phyloP scores from a whole-genome alignment of 345 rosid species.

The Brassica rapa region DNA sequence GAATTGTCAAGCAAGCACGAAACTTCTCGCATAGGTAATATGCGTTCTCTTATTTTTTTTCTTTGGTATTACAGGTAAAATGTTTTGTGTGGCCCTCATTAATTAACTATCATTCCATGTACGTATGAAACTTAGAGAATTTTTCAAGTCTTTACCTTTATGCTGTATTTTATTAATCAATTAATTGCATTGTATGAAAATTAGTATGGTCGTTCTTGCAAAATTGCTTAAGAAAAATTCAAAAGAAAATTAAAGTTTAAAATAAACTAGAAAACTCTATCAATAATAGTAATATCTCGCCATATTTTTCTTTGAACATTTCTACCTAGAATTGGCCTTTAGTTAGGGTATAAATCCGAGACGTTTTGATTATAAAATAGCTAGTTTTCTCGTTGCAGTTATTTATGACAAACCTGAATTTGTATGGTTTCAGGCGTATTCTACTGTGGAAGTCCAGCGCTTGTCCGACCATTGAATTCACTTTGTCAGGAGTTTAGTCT shows the following conservation, averaged over 20 bases:
- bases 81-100: background rate
- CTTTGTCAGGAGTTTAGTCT: conserved; percentile 81
- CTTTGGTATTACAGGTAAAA: background rate
- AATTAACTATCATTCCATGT: background rate
- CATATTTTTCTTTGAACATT: background rate
- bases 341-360: background rate
- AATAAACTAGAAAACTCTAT: background rate
- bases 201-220: background rate
- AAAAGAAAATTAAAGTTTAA: background rate
- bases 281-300: background rate
- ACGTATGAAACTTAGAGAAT: background rate
- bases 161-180: background rate
- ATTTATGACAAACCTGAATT: conserved; percentile 7
- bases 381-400: background rate
- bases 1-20: conserved; percentile 59
- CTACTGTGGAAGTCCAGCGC: conserved; percentile 86
- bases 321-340: background rate
- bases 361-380: too few species aligned
- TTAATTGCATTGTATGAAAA: background rate
- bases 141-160: background rate
- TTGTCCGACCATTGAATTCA: conserved; percentile 56
- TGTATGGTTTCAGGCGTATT: conserved; percentile 67
- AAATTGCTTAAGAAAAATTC: background rate
- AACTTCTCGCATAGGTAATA: conserved; percentile 65
- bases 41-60: background rate